Evolutionary conservation across 2,329 filamentous ascomycete species (phyloP).

Genomic region (Aureobasidium musti): DNA sequence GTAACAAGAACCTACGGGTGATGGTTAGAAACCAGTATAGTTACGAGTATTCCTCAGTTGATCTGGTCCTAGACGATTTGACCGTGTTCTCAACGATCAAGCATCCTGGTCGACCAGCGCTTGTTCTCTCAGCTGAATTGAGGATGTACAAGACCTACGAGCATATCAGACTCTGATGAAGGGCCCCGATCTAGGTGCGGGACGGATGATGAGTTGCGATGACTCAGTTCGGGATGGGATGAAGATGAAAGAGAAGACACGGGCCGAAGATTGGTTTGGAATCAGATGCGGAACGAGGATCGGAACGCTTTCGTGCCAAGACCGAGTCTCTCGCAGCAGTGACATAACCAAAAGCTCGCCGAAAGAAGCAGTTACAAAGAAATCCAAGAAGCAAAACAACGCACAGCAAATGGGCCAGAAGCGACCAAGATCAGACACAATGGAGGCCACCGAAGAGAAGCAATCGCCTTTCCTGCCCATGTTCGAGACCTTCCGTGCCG

Average conservation of each 20-base stretch:
- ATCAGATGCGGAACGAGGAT: conserved; percentile 5
- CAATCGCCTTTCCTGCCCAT: conserved; percentile 61
- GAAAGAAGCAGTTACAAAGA: conserved; percentile 16
- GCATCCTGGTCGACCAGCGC: too few species aligned
- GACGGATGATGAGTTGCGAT: too few species aligned
- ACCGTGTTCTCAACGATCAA: neutral
- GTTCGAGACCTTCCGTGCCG: conserved; percentile 82
- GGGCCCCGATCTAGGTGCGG: too few species aligned
- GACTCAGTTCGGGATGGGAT: too few species aligned
- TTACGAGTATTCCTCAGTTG: too few species aligned
- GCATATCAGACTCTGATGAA: neutral
- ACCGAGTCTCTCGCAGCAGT: neutral
- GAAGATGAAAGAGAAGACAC: neutral
- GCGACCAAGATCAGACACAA: conserved; percentile 31
- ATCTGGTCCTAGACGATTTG: neutral
- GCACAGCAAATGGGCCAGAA: conserved; percentile 33
- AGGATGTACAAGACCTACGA: neutral
- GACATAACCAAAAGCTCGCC: conserved; percentile 23
- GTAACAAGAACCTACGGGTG: neutral
- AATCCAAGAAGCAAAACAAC: neutral
- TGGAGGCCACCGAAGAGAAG: conserved; percentile 29
- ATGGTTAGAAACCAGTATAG: too few species aligned
- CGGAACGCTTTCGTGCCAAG: neutral
- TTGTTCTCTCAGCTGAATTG: too few species aligned
- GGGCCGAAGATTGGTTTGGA: neutral